Evolutionary conservation across 2,329 filamentous ascomycete species (phyloP), one percentile per base, ranked within the genome.

Genomic region (Paracamarosporium sp.): DNA sequence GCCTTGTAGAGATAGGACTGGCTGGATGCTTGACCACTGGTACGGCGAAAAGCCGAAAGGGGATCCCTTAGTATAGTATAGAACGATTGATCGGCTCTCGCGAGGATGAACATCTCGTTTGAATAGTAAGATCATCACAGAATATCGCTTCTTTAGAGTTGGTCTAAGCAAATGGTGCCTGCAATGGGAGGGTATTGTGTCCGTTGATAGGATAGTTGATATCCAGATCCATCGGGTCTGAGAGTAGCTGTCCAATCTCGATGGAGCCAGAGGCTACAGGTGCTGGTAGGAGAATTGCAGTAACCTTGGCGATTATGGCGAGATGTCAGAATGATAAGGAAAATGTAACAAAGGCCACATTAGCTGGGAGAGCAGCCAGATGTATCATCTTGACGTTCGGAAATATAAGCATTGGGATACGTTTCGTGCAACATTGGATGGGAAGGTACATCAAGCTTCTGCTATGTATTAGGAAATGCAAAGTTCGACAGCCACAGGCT

Each of bases 221-320:
- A 5, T 56, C 45, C 1, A 62, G 41, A 22, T 62, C 43, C 4
- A 72, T 51, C 9, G 69, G 71, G 28, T 71, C 60, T 40, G 60
- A 61, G 44, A 74, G 57, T 35, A 75, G 57, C 53, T 75, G 71
- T n/a, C 71, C 70, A 1, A 73, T 57, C 5, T 56, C 50, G 22
- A 75, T 47, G 5, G 65, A 57, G 33, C 48, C 57, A 13, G 67
- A 53, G 13, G 70, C 55, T 11, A 70, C 62, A 40, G 70, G 68
- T 8, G 59, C 48, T 22, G 71, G 72, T 4, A 74, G 62, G 11
- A 64, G 50, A 43, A 71, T 40, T 12, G 67, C 50, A 22, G 51
- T 54, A 48, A 65, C 59, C 70, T 72, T 73, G 40, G 35, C 40
- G 45, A 27, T n/a, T 11, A 36, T 53, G 35, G 46, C 40, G 44